These are phyloP conservation scores for Penicillium alfredii DNA, from an alignment of 495 filamentous ascomycete species.

Conservation along the genomic window DNA sequence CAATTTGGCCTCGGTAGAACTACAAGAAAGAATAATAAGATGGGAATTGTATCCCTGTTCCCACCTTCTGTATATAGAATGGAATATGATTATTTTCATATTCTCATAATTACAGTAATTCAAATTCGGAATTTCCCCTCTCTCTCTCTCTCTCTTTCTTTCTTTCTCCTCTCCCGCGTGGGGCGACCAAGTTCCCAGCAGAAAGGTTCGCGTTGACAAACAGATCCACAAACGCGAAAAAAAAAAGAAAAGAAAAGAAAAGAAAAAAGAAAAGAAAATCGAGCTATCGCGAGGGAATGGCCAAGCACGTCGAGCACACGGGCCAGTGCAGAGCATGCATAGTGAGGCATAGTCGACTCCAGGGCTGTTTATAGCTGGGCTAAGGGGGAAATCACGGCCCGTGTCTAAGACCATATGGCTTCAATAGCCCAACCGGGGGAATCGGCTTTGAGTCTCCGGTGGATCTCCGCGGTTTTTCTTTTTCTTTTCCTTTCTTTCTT, in stretches of 20 bases:
- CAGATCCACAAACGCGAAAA: slow-evolving; percentile 23
- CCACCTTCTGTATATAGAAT: no score
- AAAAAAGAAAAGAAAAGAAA: slow-evolving; percentile 2
- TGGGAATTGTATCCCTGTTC: neutral
- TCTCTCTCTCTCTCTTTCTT: slow-evolving; percentile 5
- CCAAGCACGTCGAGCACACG: slow-evolving; percentile 3
- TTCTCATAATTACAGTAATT: no score
- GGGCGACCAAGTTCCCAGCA: slow-evolving; percentile 12
- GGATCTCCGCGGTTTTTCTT: no score
- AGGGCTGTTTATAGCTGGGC: no score
- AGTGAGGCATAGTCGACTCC: slow-evolving; percentile 6
- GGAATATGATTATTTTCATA: no score
- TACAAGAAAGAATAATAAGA: neutral
- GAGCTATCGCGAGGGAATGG: slow-evolving; percentile 15
- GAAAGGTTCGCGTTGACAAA: slow-evolving; percentile 15
- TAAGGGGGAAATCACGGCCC: no score
- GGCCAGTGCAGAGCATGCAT: slow-evolving; percentile 12
- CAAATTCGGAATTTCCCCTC: no score
- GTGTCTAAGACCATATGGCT: neutral
- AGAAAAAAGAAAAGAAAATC: no score
- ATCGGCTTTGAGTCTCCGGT: no score
- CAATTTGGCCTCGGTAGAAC: neutral
- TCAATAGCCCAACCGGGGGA: no score
- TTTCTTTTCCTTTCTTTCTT: no score
- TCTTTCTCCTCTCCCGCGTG: slow-evolving; percentile 22